Evolutionary conservation across 2,329 filamentous ascomycete genomes (phyloP), one percentile per base, ranked within the genome.

Genomic region (Colletotrichum lindemuthianum): DNA sequence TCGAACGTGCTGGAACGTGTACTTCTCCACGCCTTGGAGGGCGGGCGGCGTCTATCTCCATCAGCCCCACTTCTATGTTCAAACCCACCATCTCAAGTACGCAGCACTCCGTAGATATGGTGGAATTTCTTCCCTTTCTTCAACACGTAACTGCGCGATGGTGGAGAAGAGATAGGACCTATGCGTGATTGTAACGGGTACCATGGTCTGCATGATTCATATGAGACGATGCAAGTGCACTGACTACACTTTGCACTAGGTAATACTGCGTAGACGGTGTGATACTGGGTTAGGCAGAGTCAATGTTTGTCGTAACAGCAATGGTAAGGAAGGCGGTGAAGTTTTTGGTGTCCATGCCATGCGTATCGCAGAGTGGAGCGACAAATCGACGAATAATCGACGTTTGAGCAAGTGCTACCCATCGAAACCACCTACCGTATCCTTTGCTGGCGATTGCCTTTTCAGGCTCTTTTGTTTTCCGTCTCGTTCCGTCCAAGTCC

Each of bases 311-410:
- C 24, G 24, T 24, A 24, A 24, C 24, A 43, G 15, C 41, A 13
- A 13, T 43, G 41, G 41, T 8, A 15, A 43, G 41, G 41, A 43
- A 12, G 12, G 40, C 12, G n/a, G 41, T 13, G 41, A 15, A 10
- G 40, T 56, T 47, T 12, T 15, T 41, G 49, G 8, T 39, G 6
- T 45, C 12, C 24, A 40, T 47, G 15, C 39, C 44, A 9, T n/a
- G 24, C 24, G 32, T 44, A 33, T 40, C 24, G 13, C 15, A 2
- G 32, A 61, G 58, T 65, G 57, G 51, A 51, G 51, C 33, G 36
- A 41, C 45, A 41, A 47, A 60, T 65, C 61, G 51, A 51, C 58
- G 61, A 65, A 56, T 60, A 50, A 61, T 65, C 61, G 58, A 50
- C 12, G 32, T 33, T 41, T n/a, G 12, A 24, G 24, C 24, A 24